Conservation (phyloP, 1,284 basidiomycete genomes). For the Butyriboletus appendiculatus region DNA sequence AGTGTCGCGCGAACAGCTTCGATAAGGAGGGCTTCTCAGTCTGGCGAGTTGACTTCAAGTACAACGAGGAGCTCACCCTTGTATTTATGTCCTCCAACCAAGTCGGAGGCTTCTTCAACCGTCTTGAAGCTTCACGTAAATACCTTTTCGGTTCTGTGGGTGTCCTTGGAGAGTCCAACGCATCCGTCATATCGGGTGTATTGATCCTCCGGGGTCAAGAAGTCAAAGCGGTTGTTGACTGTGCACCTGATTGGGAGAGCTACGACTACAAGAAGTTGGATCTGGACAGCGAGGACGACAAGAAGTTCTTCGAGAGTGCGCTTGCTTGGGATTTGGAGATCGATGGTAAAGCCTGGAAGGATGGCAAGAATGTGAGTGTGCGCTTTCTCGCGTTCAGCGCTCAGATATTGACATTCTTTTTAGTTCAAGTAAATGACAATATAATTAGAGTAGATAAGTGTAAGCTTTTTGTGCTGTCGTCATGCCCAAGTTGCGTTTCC, state of each 20-base stretch:
- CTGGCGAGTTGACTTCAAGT: slow-evolving; percentile 96
- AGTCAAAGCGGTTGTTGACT: slow-evolving; percentile 68
- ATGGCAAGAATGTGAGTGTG: slow-evolving; percentile 79
- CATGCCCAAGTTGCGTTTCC: slow-evolving; percentile 1
- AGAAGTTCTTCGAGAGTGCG: slow-evolving; percentile 87
- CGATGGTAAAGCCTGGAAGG: slow-evolving; percentile 84
- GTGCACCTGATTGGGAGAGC: slow-evolving; percentile 92
- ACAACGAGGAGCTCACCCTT: slow-evolving; percentile 92
- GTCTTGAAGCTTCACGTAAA: slow-evolving; percentile 93
- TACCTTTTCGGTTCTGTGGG: slow-evolving; percentile 94
- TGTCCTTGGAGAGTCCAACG: slow-evolving; percentile 84
- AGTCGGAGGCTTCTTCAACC: slow-evolving; percentile 95
- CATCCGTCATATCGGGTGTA: slow-evolving; percentile 77
- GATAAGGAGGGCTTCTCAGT: slow-evolving; percentile 91
- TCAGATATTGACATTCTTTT: slow-evolving; percentile 1
- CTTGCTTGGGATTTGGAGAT: slow-evolving; percentile 90
- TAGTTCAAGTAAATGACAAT: slow-evolving; percentile 27
- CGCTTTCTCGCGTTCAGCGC: not conserved
- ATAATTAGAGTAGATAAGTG: slow-evolving; percentile 24
- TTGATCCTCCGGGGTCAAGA: slow-evolving; percentile 84
- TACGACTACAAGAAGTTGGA: slow-evolving; percentile 82
- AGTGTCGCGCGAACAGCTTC: slow-evolving; percentile 56
- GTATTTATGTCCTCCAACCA: slow-evolving; percentile 92
- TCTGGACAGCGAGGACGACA: slow-evolving; percentile 67
- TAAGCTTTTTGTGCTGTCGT: slow-evolving; percentile 20